Evolutionary conservation across 805 yeast species (phyloP).

Genomic region (Deakozyma indianensis): DNA sequence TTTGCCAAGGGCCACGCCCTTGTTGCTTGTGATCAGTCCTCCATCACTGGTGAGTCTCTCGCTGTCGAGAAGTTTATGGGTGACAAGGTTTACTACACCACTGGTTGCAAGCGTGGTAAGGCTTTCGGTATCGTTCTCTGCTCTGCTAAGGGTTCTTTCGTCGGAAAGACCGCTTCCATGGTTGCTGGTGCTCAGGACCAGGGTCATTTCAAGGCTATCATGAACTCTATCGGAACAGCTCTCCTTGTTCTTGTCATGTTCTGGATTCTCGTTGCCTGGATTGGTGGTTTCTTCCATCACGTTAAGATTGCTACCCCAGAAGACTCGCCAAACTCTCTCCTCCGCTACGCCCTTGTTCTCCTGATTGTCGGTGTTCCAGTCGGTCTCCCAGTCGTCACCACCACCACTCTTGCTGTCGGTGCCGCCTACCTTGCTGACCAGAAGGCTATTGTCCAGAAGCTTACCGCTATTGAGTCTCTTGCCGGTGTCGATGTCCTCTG

Average conservation of each 20-base stretch:
- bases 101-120: slow-evolving; percentile 94
- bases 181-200: slow-evolving; percentile 93
- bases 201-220: slow-evolving; percentile 95
- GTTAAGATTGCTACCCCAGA: slow-evolving; percentile 60
- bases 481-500: slow-evolving; percentile 96
- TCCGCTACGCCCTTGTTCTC: slow-evolving; percentile 86
- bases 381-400: slow-evolving; percentile 96
- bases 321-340: slow-evolving; percentile 31
- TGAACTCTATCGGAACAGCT: slow-evolving; percentile 93
- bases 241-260: slow-evolving; percentile 75
- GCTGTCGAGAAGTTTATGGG: slow-evolving; percentile 91
- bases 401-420: slow-evolving; percentile 98
- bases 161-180: slow-evolving; percentile 95
- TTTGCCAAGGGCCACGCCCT: slow-evolving; percentile 80
- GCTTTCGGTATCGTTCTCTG: slow-evolving; percentile 86
- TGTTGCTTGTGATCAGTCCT: slow-evolving; percentile 73
- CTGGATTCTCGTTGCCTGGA: slow-evolving; percentile 81
- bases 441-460: slow-evolving; percentile 92
- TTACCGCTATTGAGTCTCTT: slow-evolving; percentile 89
- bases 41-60: slow-evolving; percentile 93
- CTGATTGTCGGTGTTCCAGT: slow-evolving; percentile 97
- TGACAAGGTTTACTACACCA: slow-evolving; percentile 83
- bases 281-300: slow-evolving; percentile 91
- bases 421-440: slow-evolving; percentile 96
- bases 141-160: slow-evolving; percentile 89